Evolutionary conservation across 2,329 filamentous ascomycete species (phyloP), one percentile per base, ranked within the genome.

Genomic region (Trichoderma sp.): DNA sequence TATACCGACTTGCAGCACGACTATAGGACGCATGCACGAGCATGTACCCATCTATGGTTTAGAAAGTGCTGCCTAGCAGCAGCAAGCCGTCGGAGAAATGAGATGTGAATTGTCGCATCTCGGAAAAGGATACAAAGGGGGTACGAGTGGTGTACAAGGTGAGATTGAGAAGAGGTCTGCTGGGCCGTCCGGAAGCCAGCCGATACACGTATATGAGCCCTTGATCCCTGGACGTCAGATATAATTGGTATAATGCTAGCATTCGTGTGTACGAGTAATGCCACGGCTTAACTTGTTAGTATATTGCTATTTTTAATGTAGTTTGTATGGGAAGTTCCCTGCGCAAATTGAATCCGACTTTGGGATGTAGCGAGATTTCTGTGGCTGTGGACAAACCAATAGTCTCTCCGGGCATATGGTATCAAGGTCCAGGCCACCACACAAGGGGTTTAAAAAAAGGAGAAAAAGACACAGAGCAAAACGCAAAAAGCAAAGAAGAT

Each of bases 91-190:
- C 40, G 40, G 55, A 52, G 55, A 66, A 66, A 52, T 66, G 55
- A 66, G 59, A 37, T 58, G 37, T 49, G 63, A 66, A 66, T 7
- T 58, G 55, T 66, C 63, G 55, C 63, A 66, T 66, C 53, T 66
- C 63, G 63, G 63, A 35, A 49, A 66, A 66, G 49, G 35, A 55
- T 58, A 58, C 63, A 35, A 31, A 29, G 35, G 21, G 21, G 35
- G 52, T 55, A 55, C 49, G 53, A 10, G 35, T 19, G 19, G 16
- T 47, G 62, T 65, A 65, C 62, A 47, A 57, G 47, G 21, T 43
- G 57, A 35, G 56, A n/a, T 6, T 53, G 57, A 8, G 27, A 31
- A 31, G 52, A 47, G 21, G 62, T 29, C 27, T 27, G 35, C 43
- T 47, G 53, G 37, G 62, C 33, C 13, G 52, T 43, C 61, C 37